These are phyloP conservation scores for Dryadomyces quercivorus DNA, from an alignment of 2,329 filamentous ascomycete species.

Conservation along the genomic window DNA sequence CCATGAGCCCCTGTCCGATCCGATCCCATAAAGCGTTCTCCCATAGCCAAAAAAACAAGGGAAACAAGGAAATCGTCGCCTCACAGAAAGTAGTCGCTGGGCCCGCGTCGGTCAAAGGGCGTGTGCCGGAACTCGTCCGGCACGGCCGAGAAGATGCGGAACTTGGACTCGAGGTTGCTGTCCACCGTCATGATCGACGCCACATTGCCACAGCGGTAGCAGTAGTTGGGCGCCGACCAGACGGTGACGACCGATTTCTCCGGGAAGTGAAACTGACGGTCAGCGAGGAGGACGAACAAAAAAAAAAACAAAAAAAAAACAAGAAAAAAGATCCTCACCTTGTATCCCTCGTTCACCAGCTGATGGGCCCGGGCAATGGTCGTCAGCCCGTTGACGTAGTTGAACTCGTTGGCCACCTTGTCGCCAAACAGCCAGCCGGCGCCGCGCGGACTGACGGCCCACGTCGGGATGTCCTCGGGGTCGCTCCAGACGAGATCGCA, in stretches of 20 bases:
- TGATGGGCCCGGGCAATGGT: constrained; percentile 97
- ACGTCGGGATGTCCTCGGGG: constrained; percentile 93
- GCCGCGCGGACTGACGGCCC: constrained; percentile 84
- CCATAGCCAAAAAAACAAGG: not conserved
- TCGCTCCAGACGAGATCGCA: constrained; percentile 98
- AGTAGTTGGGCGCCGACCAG: constrained; percentile 95
- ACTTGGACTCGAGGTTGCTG: constrained; percentile 75
- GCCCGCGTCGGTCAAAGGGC: constrained; percentile 55
- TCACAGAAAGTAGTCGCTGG: constrained; percentile 59
- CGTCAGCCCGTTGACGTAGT: constrained; percentile 91
- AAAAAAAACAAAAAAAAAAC: not conserved
- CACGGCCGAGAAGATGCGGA: constrained; percentile 86
- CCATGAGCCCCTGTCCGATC: not conserved
- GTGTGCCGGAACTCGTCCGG: constrained; percentile 74
- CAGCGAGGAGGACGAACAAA: not conserved
- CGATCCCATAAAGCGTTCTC: not conserved
- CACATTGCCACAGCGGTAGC: constrained; percentile 90
- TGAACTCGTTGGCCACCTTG: constrained; percentile 94
- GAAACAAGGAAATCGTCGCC: not conserved
- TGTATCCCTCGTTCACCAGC: constrained; percentile 95
- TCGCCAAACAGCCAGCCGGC: constrained; percentile 98
- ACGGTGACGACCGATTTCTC: constrained; percentile 95
- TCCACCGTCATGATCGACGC: constrained; percentile 92
- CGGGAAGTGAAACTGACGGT: constrained; percentile 69
- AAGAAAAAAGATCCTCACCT: constrained; percentile 39